Evolutionary conservation across 305 asterid species (phyloP).

Genomic region (Fraxinus dipetala): DNA sequence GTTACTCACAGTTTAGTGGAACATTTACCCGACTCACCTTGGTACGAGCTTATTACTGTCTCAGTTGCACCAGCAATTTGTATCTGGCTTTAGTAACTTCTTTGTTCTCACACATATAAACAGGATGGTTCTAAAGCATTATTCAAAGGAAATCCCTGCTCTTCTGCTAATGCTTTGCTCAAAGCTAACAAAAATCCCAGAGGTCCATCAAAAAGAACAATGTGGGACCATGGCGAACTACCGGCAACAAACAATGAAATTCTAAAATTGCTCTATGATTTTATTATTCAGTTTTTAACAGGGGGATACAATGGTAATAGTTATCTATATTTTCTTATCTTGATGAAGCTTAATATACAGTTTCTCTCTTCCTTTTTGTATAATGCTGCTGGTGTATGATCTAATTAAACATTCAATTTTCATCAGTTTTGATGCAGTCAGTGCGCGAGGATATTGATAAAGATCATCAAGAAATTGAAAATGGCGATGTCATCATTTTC

Average conservation of each 20-base stretch:
- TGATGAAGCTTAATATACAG: neutral
- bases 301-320: conserved; percentile 86
- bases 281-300: conserved; percentile 65
- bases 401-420: conserved; percentile 24
- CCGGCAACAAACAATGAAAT: conserved; percentile 58
- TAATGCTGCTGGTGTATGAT: conserved; percentile 22
- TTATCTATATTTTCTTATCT: conserved; percentile 15
- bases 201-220: conserved; percentile 67
- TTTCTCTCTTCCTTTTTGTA: conserved; percentile 13
- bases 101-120: conserved; percentile 14
- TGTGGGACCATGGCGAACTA: conserved; percentile 66
- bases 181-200: conserved; percentile 63
- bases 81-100: conserved; percentile 5
- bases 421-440: conserved; percentile 77
- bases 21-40: conserved; percentile 73
- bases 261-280: conserved; percentile 56
- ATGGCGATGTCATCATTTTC: conserved; percentile 63
- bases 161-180: conserved; percentile 55
- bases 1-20: conserved; percentile 77
- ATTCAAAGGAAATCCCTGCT: conserved; percentile 77
- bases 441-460: conserved; percentile 79
- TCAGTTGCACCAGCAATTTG: conserved; percentile 13
- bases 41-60: conserved; percentile 49
- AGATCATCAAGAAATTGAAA: conserved; percentile 74
- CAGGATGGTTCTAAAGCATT: conserved; percentile 97